These are phyloP conservation scores for Kwoniella mangroviensis DNA, from an alignment of 768 basidiomycete species.

Conservation along the genomic window DNA sequence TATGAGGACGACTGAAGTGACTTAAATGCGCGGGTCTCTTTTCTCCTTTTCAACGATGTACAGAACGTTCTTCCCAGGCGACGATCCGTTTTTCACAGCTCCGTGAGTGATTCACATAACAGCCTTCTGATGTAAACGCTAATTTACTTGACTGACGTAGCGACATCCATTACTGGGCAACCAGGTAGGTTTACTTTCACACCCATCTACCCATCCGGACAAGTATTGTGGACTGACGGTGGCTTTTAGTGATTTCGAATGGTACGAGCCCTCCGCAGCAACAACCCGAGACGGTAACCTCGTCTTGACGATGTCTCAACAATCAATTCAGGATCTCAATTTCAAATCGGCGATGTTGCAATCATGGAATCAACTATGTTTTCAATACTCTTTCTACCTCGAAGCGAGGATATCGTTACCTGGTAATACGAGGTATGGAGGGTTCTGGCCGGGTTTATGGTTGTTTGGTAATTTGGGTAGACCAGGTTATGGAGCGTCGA, in stretches of 20 bases:
- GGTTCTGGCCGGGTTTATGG: slow-evolving; percentile 85
- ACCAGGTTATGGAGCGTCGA: slow-evolving; percentile 86
- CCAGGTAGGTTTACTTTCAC: slow-evolving; percentile 46
- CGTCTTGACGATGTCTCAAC: slow-evolving; percentile 76
- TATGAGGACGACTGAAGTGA: too few relatives aligned
- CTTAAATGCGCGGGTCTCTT: too few relatives aligned
- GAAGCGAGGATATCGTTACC: slow-evolving; percentile 62
- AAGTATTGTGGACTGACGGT: slow-evolving; percentile 1
- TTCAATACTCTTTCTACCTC: slow-evolving; percentile 81
- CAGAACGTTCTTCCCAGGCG: slow-evolving; percentile 63
- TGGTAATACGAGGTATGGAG: slow-evolving; percentile 49
- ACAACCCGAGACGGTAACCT: slow-evolving; percentile 79
- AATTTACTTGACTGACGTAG: slow-evolving; percentile 6
- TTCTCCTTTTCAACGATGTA: not conserved
- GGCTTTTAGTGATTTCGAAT: slow-evolving; percentile 66
- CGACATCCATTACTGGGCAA: slow-evolving; percentile 78
- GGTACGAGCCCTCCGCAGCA: slow-evolving; percentile 63
- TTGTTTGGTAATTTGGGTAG: slow-evolving; percentile 83
- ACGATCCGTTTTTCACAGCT: slow-evolving; percentile 85
- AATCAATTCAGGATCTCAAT: slow-evolving; percentile 75
- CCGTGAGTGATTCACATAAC: slow-evolving; percentile 49
- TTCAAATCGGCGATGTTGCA: slow-evolving; percentile 70
- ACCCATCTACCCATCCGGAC: not conserved
- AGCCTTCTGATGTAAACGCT: not conserved
- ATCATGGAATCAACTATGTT: slow-evolving; percentile 94